phyloP scores from a whole-genome alignment of 768 basidiomycete species.

The Lentinula raphanica region DNA sequence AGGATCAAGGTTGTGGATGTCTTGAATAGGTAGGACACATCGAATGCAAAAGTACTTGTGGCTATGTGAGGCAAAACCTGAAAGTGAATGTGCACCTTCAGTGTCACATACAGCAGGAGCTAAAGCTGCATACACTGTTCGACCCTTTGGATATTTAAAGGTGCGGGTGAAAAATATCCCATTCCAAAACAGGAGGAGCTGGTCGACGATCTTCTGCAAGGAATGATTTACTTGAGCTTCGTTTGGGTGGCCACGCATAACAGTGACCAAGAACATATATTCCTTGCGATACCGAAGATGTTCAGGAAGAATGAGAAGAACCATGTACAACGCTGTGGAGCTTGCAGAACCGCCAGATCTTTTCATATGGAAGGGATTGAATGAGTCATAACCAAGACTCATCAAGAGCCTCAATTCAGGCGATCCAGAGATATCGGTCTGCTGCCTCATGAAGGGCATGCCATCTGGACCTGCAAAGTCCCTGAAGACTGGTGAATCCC shows the following conservation, averaged over 20 bases:
- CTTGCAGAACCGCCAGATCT: slow-evolving; percentile 8
- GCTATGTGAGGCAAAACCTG: not conserved
- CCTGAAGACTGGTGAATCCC: not conserved
- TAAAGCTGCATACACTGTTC: not conserved
- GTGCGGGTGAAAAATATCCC: no score
- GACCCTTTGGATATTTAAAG: not conserved
- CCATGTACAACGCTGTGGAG: not conserved
- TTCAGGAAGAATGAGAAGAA: no score
- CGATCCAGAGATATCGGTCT: no score
- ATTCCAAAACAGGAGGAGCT: not conserved
- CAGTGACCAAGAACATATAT: not conserved
- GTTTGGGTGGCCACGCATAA: not conserved
- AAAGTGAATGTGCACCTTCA: not conserved
- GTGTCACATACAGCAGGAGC: not conserved
- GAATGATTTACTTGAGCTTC: not conserved
- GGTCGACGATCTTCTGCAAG: not conserved
- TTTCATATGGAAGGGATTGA: slow-evolving; percentile 10
- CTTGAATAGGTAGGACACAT: not conserved
- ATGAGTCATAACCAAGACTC: slow-evolving; percentile 9
- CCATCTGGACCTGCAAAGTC: slow-evolving; percentile 11
- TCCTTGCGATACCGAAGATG: not conserved
- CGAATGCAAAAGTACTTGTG: not conserved
- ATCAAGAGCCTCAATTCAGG: slow-evolving; percentile 8
- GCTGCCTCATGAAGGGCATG: slow-evolving; percentile 11
- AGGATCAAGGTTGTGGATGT: not conserved